Conservation (phyloP, 108 stramenopile genomes). For the Cyclotella kingstonii region DNA sequence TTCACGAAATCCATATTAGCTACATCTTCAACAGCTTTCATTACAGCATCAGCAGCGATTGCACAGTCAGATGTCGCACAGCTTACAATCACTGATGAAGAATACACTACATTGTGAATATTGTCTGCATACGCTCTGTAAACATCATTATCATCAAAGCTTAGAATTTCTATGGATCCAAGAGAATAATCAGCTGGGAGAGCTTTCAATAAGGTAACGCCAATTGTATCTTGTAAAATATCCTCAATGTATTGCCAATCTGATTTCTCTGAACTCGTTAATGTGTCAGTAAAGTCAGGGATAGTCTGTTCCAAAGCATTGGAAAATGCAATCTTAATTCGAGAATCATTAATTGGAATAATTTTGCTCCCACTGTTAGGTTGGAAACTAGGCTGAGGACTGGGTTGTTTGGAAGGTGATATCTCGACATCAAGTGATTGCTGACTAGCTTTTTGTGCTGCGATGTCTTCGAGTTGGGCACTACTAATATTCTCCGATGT, state of each 20-base stretch:
- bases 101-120: constrained; percentile 20
- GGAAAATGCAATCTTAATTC: constrained; percentile 14
- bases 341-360: constrained; percentile 6
- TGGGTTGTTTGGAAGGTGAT: neutral
- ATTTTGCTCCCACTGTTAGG: neutral
- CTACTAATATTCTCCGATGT: neutral
- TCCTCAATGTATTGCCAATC: constrained; percentile 15
- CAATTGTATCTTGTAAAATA: constrained; percentile 14
- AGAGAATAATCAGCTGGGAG: constrained; percentile 18
- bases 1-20: constrained; percentile 8
- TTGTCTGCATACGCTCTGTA: neutral
- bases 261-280: neutral
- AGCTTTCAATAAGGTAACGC: neutral
- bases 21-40: neutral
- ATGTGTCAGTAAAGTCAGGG: constrained; percentile 10
- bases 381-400: neutral
- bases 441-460: neutral
- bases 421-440: neutral
- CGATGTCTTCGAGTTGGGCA: constrained; percentile 4
- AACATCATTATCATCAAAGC: constrained; percentile 11
- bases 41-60: constrained; percentile 6
- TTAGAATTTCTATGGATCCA: constrained; percentile 12
- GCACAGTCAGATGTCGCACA: constrained; percentile 16
- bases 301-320: constrained; percentile 20
- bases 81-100: constrained; percentile 21